These are phyloP conservation scores for Guyanaporus albipodus DNA, from an alignment of 768 basidiomycete species.

Conservation along the genomic window DNA sequence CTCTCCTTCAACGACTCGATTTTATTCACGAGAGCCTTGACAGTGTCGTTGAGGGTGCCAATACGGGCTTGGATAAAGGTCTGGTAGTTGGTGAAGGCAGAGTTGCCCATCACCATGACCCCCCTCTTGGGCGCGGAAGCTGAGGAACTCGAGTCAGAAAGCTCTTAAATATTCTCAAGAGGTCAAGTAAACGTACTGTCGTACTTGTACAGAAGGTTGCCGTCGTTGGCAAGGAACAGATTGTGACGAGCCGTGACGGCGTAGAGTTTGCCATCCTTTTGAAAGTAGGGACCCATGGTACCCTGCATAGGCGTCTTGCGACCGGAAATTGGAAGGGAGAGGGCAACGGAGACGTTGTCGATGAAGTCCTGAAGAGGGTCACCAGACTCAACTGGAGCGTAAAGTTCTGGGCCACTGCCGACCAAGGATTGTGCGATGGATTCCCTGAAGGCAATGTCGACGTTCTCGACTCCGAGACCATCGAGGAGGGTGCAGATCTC, in stretches of 20 bases:
- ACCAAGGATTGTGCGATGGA: neutral
- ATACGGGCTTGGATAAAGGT: neutral
- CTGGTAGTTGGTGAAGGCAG: neutral
- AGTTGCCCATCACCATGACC: neutral
- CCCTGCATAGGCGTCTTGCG: neutral
- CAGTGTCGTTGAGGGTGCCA: no score
- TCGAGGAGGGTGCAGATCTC: neutral
- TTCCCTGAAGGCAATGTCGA: neutral
- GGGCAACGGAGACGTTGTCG: neutral
- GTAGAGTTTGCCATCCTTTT: neutral
- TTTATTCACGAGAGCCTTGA: no score
- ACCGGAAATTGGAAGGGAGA: neutral
- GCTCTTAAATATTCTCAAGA: neutral
- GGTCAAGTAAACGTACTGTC: neutral
- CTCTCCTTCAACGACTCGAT: no score
- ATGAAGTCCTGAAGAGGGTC: neutral
- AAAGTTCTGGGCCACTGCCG: neutral
- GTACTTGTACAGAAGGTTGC: neutral
- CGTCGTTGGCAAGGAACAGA: neutral
- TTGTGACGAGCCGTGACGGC: neutral
- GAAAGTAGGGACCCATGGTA: neutral
- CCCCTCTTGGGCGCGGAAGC: neutral
- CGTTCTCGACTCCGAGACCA: neutral
- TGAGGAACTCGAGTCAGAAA: neutral
- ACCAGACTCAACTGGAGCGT: neutral